A percentile compares a stretch with the other conserved stretches of the same genome.
Conservation (phyloP, 345 rosid species). For the Melaleuca alternifolia region DNA sequence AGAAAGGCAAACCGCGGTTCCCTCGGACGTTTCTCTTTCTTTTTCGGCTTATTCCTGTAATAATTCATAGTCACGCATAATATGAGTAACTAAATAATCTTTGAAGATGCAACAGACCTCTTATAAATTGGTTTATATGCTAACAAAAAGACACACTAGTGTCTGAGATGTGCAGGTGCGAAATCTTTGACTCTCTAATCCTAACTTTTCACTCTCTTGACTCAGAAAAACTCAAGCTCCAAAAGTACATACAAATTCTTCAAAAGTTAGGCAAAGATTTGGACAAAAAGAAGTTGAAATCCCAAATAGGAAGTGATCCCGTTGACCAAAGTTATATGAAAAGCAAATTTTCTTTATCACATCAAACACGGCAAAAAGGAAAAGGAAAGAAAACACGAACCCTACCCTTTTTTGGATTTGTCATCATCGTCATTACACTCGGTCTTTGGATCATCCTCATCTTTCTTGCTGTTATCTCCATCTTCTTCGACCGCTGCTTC, state of each 20-base stretch:
- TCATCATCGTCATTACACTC: neutral
- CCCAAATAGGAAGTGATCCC: neutral
- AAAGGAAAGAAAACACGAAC: neutral
- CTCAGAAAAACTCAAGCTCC: neutral
- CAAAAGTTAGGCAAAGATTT: neutral
- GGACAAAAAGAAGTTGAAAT: neutral
- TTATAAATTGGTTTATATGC: neutral
- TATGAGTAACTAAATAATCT: neutral
- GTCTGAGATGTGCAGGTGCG: neutral
- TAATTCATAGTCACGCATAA: neutral
- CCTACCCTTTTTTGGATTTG: conserved; percentile 2
- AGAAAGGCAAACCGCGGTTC: conserved; percentile 3
- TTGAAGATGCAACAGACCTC: no score
- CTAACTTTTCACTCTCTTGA: neutral
- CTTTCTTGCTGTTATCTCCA: neutral
- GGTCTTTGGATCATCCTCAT: neutral
- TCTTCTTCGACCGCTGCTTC: conserved; percentile 1
- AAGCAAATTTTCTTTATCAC: neutral
- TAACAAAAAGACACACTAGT: neutral
- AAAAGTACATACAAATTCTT: neutral
- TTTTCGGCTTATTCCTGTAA: conserved; percentile 1
- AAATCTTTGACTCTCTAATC: neutral
- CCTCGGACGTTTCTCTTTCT: conserved; percentile 1
- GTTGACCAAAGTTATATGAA: neutral
- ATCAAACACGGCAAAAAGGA: neutral